Base-by-base conservation (phyloP, 1,284 basidiomycete species). In the Fomitopsis palustris region DNA sequence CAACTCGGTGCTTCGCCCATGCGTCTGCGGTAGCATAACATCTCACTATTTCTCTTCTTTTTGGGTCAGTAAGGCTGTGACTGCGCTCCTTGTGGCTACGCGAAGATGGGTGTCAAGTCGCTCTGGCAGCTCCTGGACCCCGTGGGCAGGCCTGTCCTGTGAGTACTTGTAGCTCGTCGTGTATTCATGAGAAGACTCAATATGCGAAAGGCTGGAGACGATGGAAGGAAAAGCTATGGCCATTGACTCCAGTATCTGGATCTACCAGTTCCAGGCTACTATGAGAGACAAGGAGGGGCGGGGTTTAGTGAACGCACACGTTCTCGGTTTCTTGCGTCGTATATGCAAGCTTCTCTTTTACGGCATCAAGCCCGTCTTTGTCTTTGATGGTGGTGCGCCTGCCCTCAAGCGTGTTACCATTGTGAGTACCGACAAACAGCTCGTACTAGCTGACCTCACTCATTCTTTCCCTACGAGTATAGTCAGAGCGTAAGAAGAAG, bases 221-320 rank as follows among this genome's bases (percentile, higher is more conserved):
- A 83, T 96, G 73, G 94, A 95, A 69, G 93, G 93, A 27, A 95
- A 95, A 72, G 78, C 86, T 4, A 85, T 98, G 76, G 95, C 95
- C 0, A 98, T 99, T 64, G 97, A 99, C 77, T 98, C 95, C 3
- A 98, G 95, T 64, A 98, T 99, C 66, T 99, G 97, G 97, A 89
- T 99, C 61, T 99, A 99, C 69, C 90, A 98, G 76, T 98, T 98
- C 70, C 95, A 97, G 77, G 96, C 96, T 39, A 98, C 97, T 1
- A 98, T 99, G 96, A 87, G 97, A 29, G 96, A 97, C 76, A 96
- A 95, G 70, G 94, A 98, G 61, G 97, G 97, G 16, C 85, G 88
- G 25, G 93, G 86, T 10, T 78, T 99, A 41, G 84, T 91, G 60
- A 98, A 98, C 69, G 96, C 96, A 0, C 97, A 99, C 76, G 88